Evolutionary conservation across 2,329 filamentous ascomycete genomes (phyloP).

Genomic region (Pyricularia pennisetigena): DNA sequence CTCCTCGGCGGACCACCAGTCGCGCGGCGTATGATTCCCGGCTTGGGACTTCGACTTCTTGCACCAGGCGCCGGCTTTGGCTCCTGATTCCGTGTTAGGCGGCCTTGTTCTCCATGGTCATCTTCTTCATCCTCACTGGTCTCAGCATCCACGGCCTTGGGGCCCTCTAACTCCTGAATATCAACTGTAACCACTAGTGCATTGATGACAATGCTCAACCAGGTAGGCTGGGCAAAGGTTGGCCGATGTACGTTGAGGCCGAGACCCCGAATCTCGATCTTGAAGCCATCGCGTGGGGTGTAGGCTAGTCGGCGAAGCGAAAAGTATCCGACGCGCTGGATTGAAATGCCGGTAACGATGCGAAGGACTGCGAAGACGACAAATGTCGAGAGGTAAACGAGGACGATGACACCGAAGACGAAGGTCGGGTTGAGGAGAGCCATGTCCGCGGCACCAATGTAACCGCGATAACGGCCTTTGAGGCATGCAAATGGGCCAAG

Average conservation of each 20-base stretch:
- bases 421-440: conserved; percentile 68
- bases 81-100: neutral
- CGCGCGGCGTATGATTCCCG: conserved; percentile 18
- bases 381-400: conserved; percentile 86
- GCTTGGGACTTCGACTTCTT: conserved; percentile 14
- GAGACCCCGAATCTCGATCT: conserved; percentile 80
- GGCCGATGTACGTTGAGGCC: conserved; percentile 84
- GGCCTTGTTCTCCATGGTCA: conserved; percentile 5
- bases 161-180: conserved; percentile 51
- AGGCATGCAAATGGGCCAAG: neutral
- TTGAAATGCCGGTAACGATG: conserved; percentile 87
- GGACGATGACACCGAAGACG: conserved; percentile 72
- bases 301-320: conserved; percentile 87
- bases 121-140: conserved; percentile 17
- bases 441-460: conserved; percentile 30
- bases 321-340: conserved; percentile 88
- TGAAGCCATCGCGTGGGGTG: conserved; percentile 78
- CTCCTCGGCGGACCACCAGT: conserved; percentile 36
- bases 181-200: conserved; percentile 82
- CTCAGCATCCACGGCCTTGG: conserved; percentile 25
- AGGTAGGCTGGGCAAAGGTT: conserved; percentile 94
- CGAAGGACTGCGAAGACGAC: conserved; percentile 87
- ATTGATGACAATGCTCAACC: conserved; percentile 81
- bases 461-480: neutral
- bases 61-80: conserved; percentile 8